Percentiles rank a stretch among this genome's conserved stretches.
phyloP scores from a whole-genome alignment of 1,284 basidiomycete species.

The Puccinia hordei region DNA sequence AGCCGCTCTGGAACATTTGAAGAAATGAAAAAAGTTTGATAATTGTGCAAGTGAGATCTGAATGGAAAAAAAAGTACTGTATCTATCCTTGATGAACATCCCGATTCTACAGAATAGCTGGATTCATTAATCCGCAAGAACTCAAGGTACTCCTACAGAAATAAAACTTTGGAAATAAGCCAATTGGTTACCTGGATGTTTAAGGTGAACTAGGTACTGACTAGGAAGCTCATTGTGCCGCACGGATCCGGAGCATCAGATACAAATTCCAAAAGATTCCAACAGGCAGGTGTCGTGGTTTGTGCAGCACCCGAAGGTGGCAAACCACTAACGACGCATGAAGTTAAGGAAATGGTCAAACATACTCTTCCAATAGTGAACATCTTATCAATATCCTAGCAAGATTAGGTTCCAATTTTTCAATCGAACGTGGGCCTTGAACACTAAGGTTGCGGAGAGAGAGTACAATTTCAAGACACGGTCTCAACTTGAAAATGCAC shows the following conservation, averaged over 20 bases:
- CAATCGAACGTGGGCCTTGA: neutral
- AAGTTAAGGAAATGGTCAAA: neutral
- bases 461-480: neutral
- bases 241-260: constrained; percentile 1
- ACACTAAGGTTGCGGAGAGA: neutral
- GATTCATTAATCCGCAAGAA: neutral
- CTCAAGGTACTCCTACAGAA: neutral
- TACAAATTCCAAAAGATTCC: neutral
- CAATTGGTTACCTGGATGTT: neutral
- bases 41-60: neutral
- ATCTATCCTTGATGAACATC: constrained; percentile 8
- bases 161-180: neutral
- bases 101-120: constrained; percentile 5
- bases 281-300: neutral
- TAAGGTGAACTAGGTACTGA: neutral
- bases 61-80: neutral
- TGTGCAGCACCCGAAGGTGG: neutral
- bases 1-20: neutral
- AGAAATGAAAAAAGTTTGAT: neutral
- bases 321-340: neutral
- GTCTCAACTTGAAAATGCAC: neutral
- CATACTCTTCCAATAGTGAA: neutral
- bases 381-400: neutral
- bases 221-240: neutral
- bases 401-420: neutral